Conservation (phyloP, 1,139 yeast genomes). For the Debaryomyces sp. region DNA sequence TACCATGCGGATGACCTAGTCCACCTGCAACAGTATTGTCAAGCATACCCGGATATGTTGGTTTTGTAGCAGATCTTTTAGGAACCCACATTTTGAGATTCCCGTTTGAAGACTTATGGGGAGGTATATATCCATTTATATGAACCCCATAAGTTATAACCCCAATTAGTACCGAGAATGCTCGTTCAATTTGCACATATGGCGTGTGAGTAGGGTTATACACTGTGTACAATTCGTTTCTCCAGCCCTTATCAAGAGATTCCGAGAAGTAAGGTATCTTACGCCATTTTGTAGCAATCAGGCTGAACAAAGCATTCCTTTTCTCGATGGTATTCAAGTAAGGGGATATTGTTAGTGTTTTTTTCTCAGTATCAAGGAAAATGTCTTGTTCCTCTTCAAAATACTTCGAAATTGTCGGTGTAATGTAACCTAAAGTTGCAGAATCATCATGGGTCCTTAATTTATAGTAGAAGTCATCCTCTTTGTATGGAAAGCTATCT, state of each 20-base stretch:
- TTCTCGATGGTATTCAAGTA: slow-evolving; percentile 46
- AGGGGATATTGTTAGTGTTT: slow-evolving; percentile 39
- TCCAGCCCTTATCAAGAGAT: slow-evolving; percentile 70
- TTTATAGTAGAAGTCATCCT: slow-evolving; percentile 29
- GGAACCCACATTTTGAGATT: slow-evolving; percentile 81
- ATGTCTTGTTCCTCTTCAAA: slow-evolving; percentile 37
- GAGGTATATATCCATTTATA: slow-evolving; percentile 72
- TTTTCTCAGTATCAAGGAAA: slow-evolving; percentile 27
- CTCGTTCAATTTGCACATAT: slow-evolving; percentile 75
- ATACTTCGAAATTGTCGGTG: slow-evolving; percentile 45
- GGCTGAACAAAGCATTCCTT: slow-evolving; percentile 48
- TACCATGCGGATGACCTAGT: slow-evolving; percentile 76
- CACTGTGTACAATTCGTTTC: slow-evolving; percentile 78
- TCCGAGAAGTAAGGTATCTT: slow-evolving; percentile 38
- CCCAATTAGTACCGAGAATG: slow-evolving; percentile 80
- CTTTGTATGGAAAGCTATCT: slow-evolving; percentile 51
- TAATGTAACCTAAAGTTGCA: slow-evolving; percentile 54
- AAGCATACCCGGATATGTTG: slow-evolving; percentile 87
- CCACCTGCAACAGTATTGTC: slow-evolving; percentile 98
- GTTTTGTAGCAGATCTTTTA: slow-evolving; percentile 70
- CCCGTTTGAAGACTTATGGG: slow-evolving; percentile 34
- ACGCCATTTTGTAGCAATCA: slow-evolving; percentile 49
- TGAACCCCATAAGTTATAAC: slow-evolving; percentile 91
- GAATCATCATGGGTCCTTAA: slow-evolving; percentile 55
- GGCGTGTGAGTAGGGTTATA: slow-evolving; percentile 57